phyloP scores from a whole-genome alignment of 331 rosid genomes.

The Saraca asoca region DNA sequence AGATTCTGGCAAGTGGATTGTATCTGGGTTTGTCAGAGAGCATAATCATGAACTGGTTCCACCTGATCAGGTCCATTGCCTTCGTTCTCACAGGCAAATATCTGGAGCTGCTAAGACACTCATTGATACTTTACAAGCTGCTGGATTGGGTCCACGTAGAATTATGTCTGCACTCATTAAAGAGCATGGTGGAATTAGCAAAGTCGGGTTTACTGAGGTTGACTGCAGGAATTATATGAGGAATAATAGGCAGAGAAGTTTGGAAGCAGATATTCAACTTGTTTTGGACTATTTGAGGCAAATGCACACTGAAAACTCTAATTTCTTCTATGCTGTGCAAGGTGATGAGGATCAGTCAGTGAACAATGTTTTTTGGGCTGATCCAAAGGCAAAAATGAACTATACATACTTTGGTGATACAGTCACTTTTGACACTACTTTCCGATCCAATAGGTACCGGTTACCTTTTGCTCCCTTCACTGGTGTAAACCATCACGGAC shows the following conservation, averaged over 20 bases:
- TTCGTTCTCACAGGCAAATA: slow-evolving; percentile 94
- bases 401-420: slow-evolving; percentile 90
- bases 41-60: slow-evolving; percentile 96
- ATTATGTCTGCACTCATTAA: slow-evolving; percentile 95
- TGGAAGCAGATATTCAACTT: slow-evolving; percentile 88
- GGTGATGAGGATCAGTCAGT: slow-evolving; percentile 75
- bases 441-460: slow-evolving; percentile 93
- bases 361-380: slow-evolving; percentile 92
- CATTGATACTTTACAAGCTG: slow-evolving; percentile 96
- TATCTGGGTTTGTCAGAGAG: slow-evolving; percentile 86
- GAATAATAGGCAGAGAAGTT: slow-evolving; percentile 87
- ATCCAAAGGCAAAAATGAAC: slow-evolving; percentile 83
- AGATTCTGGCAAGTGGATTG: slow-evolving; percentile 95
- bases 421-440: slow-evolving; percentile 95
- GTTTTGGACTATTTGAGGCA: slow-evolving; percentile 87
- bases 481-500: slow-evolving; percentile 96
- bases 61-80: slow-evolving; percentile 95
- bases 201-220: slow-evolving; percentile 96
- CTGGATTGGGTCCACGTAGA: slow-evolving; percentile 99
- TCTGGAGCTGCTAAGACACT: slow-evolving; percentile 96
- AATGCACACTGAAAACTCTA: slow-evolving; percentile 74
- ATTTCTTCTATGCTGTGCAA: slow-evolving; percentile 88
- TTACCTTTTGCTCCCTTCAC: slow-evolving; percentile 97
- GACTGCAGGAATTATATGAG: slow-evolving; percentile 99
- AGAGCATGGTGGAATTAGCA: slow-evolving; percentile 96